phyloP scores from a whole-genome alignment of 805 yeast genomes.

The Yamadazyma laniorum region DNA sequence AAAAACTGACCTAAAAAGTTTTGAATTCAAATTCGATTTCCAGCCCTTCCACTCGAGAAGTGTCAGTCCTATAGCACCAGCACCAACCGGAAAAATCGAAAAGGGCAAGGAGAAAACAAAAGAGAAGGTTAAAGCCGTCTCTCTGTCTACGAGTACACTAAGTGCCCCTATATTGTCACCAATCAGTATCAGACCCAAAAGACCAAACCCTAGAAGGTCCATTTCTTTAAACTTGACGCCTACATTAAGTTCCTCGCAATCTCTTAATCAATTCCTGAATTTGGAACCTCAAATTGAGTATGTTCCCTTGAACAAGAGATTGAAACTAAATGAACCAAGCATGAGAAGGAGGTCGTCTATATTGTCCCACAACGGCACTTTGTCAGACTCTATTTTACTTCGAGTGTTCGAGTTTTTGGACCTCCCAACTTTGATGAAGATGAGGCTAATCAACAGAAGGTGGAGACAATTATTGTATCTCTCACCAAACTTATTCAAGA shows the following conservation, averaged over 20 bases:
- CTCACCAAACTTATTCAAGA: conserved; percentile 51
- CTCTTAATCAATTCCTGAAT: conserved; percentile 8
- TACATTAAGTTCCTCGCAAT: conserved; percentile 1
- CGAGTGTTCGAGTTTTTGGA: conserved; percentile 52
- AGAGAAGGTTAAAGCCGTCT: neutral
- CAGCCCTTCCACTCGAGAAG: conserved; percentile 16
- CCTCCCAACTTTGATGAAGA: conserved; percentile 59
- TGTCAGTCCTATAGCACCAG: conserved; percentile 14
- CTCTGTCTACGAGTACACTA: neutral
- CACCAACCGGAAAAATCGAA: conserved; percentile 3
- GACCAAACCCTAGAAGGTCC: conserved; percentile 6
- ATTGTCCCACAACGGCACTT: conserved; percentile 49
- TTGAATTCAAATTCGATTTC: conserved; percentile 14
- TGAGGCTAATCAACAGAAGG: conserved; percentile 56
- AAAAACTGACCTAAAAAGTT: conserved; percentile 8
- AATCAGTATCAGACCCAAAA: conserved; percentile 4
- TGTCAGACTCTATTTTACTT: conserved; percentile 60
- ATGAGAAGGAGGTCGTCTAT: conserved; percentile 57
- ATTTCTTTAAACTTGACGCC: conserved; percentile 11
- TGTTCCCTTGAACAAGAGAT: conserved; percentile 53
- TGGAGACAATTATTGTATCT: conserved; percentile 67
- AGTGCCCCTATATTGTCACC: neutral
- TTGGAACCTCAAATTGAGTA: conserved; percentile 14
- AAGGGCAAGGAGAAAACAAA: neutral
- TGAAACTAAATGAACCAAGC: conserved; percentile 39